A percentile compares a stretch with the other conserved stretches of the same genome.
Conservation (phyloP, 2,329 filamentous ascomycete genomes). For the Claviceps sp. region DNA sequence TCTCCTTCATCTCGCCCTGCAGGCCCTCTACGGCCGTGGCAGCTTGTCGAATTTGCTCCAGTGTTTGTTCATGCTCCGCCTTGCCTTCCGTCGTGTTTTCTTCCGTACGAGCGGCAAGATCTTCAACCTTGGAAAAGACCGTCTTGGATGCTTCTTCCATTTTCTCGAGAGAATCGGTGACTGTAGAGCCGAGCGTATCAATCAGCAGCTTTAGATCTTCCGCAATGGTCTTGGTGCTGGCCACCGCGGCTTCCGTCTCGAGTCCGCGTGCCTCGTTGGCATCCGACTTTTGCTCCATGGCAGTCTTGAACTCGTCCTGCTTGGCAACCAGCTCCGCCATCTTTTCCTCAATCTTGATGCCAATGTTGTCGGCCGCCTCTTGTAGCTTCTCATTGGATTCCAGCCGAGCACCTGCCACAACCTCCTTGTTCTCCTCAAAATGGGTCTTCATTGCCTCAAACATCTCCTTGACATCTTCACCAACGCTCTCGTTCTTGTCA, state of each 20-base stretch:
- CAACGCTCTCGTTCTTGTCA: constrained; percentile 40
- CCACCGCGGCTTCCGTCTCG: constrained; percentile 60
- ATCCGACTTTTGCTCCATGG: constrained; percentile 60
- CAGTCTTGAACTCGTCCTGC: constrained; percentile 72
- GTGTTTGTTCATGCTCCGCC: constrained; percentile 68
- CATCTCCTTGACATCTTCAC: constrained; percentile 56
- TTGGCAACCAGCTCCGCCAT: constrained; percentile 70
- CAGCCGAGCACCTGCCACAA: constrained; percentile 69
- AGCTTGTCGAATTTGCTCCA: constrained; percentile 66
- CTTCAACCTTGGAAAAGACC: constrained; percentile 71
- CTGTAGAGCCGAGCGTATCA: constrained; percentile 67
- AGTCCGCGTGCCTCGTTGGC: constrained; percentile 60
- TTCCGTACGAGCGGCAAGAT: constrained; percentile 62
- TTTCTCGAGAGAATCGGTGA: constrained; percentile 74
- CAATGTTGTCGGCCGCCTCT: constrained; percentile 39
- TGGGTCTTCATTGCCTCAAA: constrained; percentile 67
- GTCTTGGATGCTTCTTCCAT: constrained; percentile 79
- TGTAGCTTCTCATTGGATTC: constrained; percentile 70
- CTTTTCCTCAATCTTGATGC: constrained; percentile 46
- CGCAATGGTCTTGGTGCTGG: constrained; percentile 62
- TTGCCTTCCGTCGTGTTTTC: constrained; percentile 62
- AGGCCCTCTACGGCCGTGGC: constrained; percentile 60
- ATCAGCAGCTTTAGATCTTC: constrained; percentile 81
- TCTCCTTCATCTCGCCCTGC: constrained; percentile 66
- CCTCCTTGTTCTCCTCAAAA: constrained; percentile 73